Conservation (phyloP, 129 eudicot genomes). For the Deinandra increscens region DNA sequence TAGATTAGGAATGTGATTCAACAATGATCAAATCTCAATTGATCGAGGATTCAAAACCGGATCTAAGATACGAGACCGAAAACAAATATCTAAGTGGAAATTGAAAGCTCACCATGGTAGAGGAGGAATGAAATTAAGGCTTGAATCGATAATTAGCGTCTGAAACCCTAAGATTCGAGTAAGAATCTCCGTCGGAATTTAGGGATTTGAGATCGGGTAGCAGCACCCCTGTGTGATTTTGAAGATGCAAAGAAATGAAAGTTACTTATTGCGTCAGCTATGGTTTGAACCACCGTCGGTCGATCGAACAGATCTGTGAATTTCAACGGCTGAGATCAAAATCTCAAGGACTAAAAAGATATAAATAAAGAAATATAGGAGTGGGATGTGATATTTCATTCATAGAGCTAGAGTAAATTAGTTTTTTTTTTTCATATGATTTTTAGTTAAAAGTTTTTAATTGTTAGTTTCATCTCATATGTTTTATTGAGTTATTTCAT, state of each 20-base stretch:
- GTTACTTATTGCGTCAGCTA: conserved; percentile 2
- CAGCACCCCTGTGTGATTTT: conserved; percentile 21
- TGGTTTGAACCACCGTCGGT: conserved; percentile 20
- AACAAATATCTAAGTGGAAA: conserved; percentile 6
- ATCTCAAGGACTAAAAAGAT: neutral
- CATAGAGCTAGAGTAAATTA: too few relatives aligned
- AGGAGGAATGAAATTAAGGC: conserved; percentile 17
- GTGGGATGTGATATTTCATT: too few relatives aligned
- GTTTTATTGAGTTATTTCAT: too few relatives aligned
- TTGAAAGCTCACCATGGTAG: conserved; percentile 46
- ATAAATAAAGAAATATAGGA: too few relatives aligned
- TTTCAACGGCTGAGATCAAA: neutral
- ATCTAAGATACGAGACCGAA: conserved; percentile 30
- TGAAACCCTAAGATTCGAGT: conserved; percentile 40
- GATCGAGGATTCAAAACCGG: conserved; percentile 28
- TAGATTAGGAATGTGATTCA: conserved; percentile 5
- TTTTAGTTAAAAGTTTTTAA: too few relatives aligned
- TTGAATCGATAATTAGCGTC: conserved; percentile 11
- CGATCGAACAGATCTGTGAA: neutral
- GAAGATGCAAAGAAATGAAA: conserved; percentile 7
- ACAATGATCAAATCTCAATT: conserved; percentile 11
- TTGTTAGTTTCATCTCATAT: too few relatives aligned
- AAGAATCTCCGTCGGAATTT: conserved; percentile 29
- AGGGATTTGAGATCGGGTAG: conserved; percentile 22
- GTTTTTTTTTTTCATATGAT: too few relatives aligned